Conservation (phyloP, 2,329 filamentous ascomycete species). For the Claviceps sp. region DNA sequence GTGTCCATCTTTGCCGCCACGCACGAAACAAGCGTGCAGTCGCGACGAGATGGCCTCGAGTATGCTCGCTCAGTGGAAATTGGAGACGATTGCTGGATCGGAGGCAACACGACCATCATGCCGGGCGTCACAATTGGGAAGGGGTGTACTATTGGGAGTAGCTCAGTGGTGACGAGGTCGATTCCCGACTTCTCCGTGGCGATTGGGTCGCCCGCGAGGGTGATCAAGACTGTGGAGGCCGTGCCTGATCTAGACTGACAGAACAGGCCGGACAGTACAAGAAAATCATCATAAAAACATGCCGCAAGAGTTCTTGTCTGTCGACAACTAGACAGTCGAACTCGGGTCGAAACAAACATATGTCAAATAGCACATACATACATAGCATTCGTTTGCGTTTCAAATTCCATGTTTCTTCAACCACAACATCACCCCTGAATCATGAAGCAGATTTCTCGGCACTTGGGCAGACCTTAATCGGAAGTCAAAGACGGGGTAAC, state of each 20-base stretch:
- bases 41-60: conserved; percentile 32
- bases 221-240: conserved; percentile 32
- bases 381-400: no score
- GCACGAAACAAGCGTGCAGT: conserved; percentile 52
- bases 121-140: conserved; percentile 39
- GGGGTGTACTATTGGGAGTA: conserved; percentile 36
- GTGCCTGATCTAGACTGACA: conserved; percentile 16
- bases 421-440: no score
- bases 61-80: conserved; percentile 33
- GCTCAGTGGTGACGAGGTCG: conserved; percentile 35
- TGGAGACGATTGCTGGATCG: conserved; percentile 43
- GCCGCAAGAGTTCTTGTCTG: no score
- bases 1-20: conserved; percentile 58
- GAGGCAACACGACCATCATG: conserved; percentile 34
- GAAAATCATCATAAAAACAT: not conserved
- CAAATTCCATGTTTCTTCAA: no score
- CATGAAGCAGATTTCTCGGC: no score
- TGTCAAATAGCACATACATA: no score
- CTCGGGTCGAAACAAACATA: no score
- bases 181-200: conserved; percentile 35
- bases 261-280: not conserved
- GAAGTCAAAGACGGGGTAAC: no score
- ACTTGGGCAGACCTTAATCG: no score
- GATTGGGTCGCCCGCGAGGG: conserved; percentile 32
- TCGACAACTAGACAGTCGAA: no score